Base-by-base conservation (phyloP, 1,284 basidiomycete species). In the Amylostereum chailletii region DNA sequence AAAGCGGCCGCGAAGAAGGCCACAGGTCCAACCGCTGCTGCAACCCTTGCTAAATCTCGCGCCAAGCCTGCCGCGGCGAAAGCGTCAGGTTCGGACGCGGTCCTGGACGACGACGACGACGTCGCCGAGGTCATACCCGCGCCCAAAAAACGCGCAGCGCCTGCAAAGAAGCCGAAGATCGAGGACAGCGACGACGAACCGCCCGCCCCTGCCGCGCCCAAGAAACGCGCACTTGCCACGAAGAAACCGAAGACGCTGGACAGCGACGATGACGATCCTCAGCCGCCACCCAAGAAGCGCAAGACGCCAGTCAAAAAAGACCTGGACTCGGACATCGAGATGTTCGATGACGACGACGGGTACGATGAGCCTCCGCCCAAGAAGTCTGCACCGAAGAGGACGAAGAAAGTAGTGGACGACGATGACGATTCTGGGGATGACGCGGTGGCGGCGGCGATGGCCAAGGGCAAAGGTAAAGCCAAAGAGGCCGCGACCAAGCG, bases 1-100 rank as follows among this genome's bases (percentile, higher is more conserved):
- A 75, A 79, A 7, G 66, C 71, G 3, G 70, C 75, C 5, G 75
- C 50, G 34, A 64, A 59, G 52, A 70, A 69, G 50, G 57, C 62
- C 27, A 41, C 60, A 27, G 53, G 60, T 5, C 27, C 58, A 2
- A 19, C 19, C 19, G 19, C 19, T 19, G 19, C 19, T 19, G 19
- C 19, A 19, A 19, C 19, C 19, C 19, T 19, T 19, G 31, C 37
- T 2, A 42, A 48, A 47, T 29, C 51, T 39, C 42, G 51, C 54
- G 38, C 45, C 55, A 44, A 34, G 4, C 47, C 47, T 46, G 48
- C n/a, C 40, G 59, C 49, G 34, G 52, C 45, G 29, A 55, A 50
- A 8, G 56, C 32, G 8, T 34, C 32, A 4, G 53, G 34, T 49
- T 49, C 68, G 56, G 60, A 53, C 57, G 68, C 58, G 55, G 32